Conservation (phyloP, 2,329 filamentous ascomycete genomes). For the Penicillium sp. region DNA sequence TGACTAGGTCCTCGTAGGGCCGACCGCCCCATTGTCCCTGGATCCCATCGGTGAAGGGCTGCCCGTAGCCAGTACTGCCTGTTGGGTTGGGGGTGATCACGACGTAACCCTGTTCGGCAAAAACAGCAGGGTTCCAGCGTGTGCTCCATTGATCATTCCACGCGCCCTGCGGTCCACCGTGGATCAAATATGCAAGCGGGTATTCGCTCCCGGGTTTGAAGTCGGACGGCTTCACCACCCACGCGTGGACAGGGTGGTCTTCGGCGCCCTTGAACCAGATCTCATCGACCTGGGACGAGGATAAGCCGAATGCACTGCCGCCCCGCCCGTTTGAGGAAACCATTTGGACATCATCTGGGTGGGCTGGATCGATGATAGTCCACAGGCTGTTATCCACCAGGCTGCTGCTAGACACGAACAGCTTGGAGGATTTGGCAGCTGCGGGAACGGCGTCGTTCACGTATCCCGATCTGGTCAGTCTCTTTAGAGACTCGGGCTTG, state of each 20-base stretch:
- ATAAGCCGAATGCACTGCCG: constrained; percentile 43
- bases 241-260: constrained; percentile 45
- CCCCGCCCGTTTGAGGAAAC: constrained; percentile 40
- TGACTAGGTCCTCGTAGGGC: constrained; percentile 56
- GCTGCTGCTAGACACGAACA: constrained; percentile 45
- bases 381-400: constrained; percentile 47
- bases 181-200: constrained; percentile 54
- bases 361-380: constrained; percentile 40
- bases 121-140: constrained; percentile 55
- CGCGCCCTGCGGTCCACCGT: constrained; percentile 52
- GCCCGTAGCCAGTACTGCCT: constrained; percentile 58
- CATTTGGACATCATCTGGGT: constrained; percentile 28
- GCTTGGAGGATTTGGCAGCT: constrained; percentile 33
- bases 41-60: constrained; percentile 53
- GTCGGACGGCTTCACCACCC: constrained; percentile 48
- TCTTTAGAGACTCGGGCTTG: constrained; percentile 33
- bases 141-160: constrained; percentile 57
- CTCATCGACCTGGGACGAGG: constrained; percentile 42
- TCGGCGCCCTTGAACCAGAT: constrained; percentile 49
- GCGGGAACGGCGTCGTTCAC: constrained; percentile 41
- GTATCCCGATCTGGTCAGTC: constrained; percentile 42
- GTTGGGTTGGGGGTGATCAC: constrained; percentile 60
- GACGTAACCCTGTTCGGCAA: constrained; percentile 61
- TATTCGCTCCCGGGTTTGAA: constrained; percentile 50
- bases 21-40: constrained; percentile 53